A percentile compares a stretch with the other conserved stretches of the same genome.
These are phyloP conservation scores for Hypoxylon sp. DNA, from an alignment of 2,329 filamentous ascomycete species.

Conservation along the genomic window DNA sequence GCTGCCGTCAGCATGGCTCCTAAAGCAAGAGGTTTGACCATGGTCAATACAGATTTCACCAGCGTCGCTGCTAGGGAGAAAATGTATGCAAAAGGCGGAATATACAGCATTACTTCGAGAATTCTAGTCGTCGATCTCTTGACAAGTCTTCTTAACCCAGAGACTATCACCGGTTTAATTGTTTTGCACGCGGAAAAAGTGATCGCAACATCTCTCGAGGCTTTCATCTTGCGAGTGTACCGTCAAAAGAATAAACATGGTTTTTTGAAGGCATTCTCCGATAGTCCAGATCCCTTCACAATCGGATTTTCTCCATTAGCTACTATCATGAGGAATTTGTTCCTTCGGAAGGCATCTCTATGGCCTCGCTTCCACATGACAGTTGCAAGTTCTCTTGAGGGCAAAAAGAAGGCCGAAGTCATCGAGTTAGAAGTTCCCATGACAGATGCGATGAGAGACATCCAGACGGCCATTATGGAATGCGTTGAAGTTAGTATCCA, in stretches of 20 bases:
- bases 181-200: slow-evolving; percentile 89
- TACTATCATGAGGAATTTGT: slow-evolving; percentile 91
- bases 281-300: slow-evolving; percentile 90
- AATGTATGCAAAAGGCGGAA: slow-evolving; percentile 87
- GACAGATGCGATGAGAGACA: slow-evolving; percentile 91
- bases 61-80: slow-evolving; percentile 88
- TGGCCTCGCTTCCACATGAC: slow-evolving; percentile 95
- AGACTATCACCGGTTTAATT: slow-evolving; percentile 86
- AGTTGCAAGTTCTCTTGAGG: slow-evolving; percentile 88
- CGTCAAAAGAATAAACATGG: slow-evolving; percentile 93
- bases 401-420: slow-evolving; percentile 91
- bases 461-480: slow-evolving; percentile 93
- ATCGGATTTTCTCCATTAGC: slow-evolving; percentile 87
- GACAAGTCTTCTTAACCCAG: slow-evolving; percentile 81
- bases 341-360: slow-evolving; percentile 85
- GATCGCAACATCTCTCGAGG: slow-evolving; percentile 86
- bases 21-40: slow-evolving; percentile 82
- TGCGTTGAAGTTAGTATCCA: slow-evolving; percentile 95
- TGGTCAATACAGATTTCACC: slow-evolving; percentile 95
- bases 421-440: slow-evolving; percentile 96
- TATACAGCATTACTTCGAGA: slow-evolving; percentile 94
- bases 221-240: slow-evolving; percentile 93
- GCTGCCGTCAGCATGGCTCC: slow-evolving; percentile 86
- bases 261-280: slow-evolving; percentile 95
- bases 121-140: slow-evolving; percentile 94